Evolutionary conservation across 345 rosid species (phyloP), one percentile per base, ranked within the genome.

Genomic region (Salix suchowensis): DNA sequence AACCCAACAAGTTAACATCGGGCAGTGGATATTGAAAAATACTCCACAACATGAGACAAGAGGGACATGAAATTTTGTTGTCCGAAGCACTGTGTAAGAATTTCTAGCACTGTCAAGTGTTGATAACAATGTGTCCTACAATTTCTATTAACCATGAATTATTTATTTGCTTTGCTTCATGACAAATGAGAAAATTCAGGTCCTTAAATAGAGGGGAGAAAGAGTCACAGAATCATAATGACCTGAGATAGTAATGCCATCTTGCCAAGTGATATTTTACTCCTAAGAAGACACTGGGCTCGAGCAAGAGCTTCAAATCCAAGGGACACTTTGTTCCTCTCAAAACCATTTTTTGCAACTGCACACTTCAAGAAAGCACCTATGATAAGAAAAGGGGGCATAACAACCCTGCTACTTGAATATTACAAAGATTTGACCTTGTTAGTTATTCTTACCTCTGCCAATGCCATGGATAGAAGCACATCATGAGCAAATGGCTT

Each of bases 271-370:
- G 97, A 92, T 62, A 74, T 85, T 85, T 88, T 89, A 86, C 99
- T 92, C 82, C 89, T 93, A 21, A 96, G 91, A 82, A 93, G 88
- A 83, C 84, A 83, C 32, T 96, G 99, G 65, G 99, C 97, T 64
- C 91, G 96, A 70, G 97, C 97, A 85, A 96, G 97, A 82, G 99
- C 98, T 87, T 93, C 99, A 85, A 96, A 93, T 79, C 99, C 99
- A 83, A 79, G 90, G 66, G 95, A 89, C 70, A 93, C 90, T 82
- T 88, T 93, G 86, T 86, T 92, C 89, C 87, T 92, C 87, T 93
- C 95, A 68, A 96, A 90, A 78, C 88, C 87, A 85, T 70, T 83
- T 87, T 92, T 93, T 52, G 99, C 98, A 78, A 91, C 88, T 61
- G 94, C 96, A 89, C 98, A 96, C 98, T 96, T 89, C 89, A 92